Evolutionary conservation across 2,329 filamentous ascomycete genomes (phyloP).

Genomic region (Metarhizium humberi): DNA sequence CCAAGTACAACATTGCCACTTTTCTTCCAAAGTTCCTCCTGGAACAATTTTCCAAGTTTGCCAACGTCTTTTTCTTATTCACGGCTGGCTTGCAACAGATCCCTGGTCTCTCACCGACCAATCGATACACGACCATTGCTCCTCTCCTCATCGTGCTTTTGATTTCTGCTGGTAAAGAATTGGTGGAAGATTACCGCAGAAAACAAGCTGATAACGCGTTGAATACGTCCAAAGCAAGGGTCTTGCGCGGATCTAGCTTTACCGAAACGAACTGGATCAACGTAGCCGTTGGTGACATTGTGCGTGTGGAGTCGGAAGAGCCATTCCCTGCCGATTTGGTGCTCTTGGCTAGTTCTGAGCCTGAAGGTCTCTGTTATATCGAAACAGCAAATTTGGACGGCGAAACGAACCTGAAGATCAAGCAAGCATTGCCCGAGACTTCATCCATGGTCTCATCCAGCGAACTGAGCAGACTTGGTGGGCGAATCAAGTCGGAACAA

Average conservation of each 20-base stretch:
- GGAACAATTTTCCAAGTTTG: conserved; percentile 98
- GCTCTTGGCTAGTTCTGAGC: conserved; percentile 87
- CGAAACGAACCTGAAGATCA: conserved; percentile 98
- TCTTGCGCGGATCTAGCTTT: conserved; percentile 77
- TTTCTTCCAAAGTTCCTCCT: conserved; percentile 96
- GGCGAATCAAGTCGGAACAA: conserved; percentile 85
- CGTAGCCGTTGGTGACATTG: conserved; percentile 82
- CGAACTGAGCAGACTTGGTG: conserved; percentile 77
- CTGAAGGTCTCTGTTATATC: conserved; percentile 95
- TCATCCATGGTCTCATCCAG: conserved; percentile 75
- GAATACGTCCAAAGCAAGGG: conserved; percentile 77
- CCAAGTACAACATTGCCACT: conserved; percentile 90
- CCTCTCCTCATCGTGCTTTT: conserved; percentile 83
- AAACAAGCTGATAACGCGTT: conserved; percentile 78
- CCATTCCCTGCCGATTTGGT: conserved; percentile 92
- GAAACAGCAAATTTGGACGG: conserved; percentile 97
- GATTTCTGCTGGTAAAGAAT: conserved; percentile 92
- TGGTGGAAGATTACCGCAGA: conserved; percentile 86
- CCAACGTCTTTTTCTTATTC: conserved; percentile 98
- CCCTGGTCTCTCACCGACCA: conserved; percentile 87
- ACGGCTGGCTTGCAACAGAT: conserved; percentile 93
- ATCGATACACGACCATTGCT: conserved; percentile 90
- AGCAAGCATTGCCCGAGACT: conserved; percentile 92
- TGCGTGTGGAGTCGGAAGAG: conserved; percentile 89
- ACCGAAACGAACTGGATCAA: conserved; percentile 89